phyloP scores from a whole-genome alignment of 2,329 filamentous ascomycete genomes.

The Xylaria sp. region DNA sequence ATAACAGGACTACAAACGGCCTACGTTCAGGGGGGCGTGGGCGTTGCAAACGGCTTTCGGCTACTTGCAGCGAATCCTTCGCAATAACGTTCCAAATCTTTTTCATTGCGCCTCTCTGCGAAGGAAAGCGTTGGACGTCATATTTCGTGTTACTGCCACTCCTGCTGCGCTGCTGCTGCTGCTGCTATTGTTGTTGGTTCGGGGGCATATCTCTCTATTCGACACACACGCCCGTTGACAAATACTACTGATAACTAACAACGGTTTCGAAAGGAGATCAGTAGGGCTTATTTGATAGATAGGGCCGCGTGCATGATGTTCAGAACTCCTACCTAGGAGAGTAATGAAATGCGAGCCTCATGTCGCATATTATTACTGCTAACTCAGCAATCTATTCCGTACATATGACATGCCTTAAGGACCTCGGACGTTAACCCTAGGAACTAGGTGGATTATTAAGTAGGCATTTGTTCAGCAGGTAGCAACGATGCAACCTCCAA shows the following conservation, averaged over 20 bases:
- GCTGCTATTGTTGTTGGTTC: background rate
- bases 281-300: background rate
- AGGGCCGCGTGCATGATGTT: background rate
- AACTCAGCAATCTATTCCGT: background rate
- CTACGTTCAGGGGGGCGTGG: background rate
- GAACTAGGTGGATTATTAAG: background rate
- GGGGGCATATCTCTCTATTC: background rate
- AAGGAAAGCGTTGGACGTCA: background rate
- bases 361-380: background rate
- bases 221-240: background rate
- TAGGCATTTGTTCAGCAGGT: slow-evolving; percentile 7
- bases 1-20: background rate
- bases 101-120: background rate
- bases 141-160: background rate
- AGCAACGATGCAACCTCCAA: slow-evolving; percentile 1
- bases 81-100: background rate
- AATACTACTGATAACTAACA: slow-evolving; percentile 14
- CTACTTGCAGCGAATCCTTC: slow-evolving; percentile 9
- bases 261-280: background rate
- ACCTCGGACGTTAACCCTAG: background rate
- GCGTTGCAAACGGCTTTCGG: background rate
- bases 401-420: background rate
- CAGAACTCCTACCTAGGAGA: background rate
- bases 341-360: slow-evolving; percentile 14
- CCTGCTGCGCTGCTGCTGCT: background rate